Evolutionary conservation across 2,329 filamentous ascomycete genomes (phyloP).

Genomic region (Plectosphaerella plurivora): DNA sequence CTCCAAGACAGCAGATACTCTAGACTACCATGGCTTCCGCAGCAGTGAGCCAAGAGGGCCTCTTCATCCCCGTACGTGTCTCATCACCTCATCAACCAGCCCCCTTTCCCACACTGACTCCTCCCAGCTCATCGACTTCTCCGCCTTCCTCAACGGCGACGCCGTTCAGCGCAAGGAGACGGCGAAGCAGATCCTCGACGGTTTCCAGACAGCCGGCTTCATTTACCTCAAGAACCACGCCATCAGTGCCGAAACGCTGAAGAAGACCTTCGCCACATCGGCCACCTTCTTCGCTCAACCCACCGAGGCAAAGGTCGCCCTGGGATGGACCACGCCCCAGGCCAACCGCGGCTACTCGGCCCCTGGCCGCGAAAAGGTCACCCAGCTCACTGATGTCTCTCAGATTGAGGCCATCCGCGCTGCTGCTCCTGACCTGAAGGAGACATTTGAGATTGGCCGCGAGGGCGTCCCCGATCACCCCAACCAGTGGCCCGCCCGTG

Average conservation of each 20-base stretch:
- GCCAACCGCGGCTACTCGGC: slow-evolving; percentile 72
- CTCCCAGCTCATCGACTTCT: slow-evolving; percentile 71
- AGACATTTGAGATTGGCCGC: slow-evolving; percentile 61
- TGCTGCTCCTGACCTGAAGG: slow-evolving; percentile 60
- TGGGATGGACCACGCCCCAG: slow-evolving; percentile 68
- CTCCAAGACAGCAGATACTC: not conserved
- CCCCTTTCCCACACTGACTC: slow-evolving; percentile 7
- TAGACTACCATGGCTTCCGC: slow-evolving; percentile 27
- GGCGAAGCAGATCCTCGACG: slow-evolving; percentile 68
- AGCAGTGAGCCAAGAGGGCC: slow-evolving; percentile 46
- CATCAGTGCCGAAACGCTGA: slow-evolving; percentile 55
- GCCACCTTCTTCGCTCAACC: slow-evolving; percentile 67
- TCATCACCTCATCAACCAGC: slow-evolving; percentile 15
- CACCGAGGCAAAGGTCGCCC: slow-evolving; percentile 55
- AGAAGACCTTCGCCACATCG: slow-evolving; percentile 61
- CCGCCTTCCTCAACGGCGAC: slow-evolving; percentile 62
- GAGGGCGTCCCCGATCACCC: slow-evolving; percentile 56
- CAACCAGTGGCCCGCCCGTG: slow-evolving; percentile 69
- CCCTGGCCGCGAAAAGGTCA: slow-evolving; percentile 68
- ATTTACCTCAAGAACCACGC: slow-evolving; percentile 82
- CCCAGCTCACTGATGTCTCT: slow-evolving; percentile 43
- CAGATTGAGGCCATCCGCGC: slow-evolving; percentile 56
- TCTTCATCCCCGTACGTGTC: slow-evolving; percentile 48
- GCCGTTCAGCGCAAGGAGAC: slow-evolving; percentile 56
- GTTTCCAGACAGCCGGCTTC: slow-evolving; percentile 84